These are phyloP conservation scores for Trichophaea hybrida DNA, from an alignment of 2,329 filamentous ascomycete genomes.

Conservation along the genomic window DNA sequence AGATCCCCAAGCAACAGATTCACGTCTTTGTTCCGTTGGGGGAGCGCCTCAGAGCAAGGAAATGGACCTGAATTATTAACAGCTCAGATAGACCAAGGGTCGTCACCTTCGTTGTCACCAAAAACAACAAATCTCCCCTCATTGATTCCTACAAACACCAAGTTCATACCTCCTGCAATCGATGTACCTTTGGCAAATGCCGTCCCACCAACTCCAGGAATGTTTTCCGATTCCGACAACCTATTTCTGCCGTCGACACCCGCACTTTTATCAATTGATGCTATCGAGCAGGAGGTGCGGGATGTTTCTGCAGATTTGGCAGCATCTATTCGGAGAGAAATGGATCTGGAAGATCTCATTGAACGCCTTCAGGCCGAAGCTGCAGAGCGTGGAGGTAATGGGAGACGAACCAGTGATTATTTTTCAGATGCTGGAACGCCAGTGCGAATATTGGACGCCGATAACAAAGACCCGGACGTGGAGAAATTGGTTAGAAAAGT, in stretches of 20 bases:
- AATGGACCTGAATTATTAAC: slow-evolving; percentile 11
- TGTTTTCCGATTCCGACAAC: slow-evolving; percentile 24
- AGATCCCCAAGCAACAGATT: slow-evolving; percentile 21
- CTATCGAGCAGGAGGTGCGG: slow-evolving; percentile 79
- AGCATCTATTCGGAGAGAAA: slow-evolving; percentile 80
- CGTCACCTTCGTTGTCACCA: slow-evolving; percentile 16
- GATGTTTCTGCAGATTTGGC: slow-evolving; percentile 89
- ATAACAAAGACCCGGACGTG: slow-evolving; percentile 50
- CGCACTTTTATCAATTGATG: slow-evolving; percentile 21
- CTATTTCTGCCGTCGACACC: slow-evolving; percentile 26
- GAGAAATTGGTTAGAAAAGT: slow-evolving; percentile 68
- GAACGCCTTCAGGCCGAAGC: slow-evolving; percentile 73
- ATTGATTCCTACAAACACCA: slow-evolving; percentile 9
- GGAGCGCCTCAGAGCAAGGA: slow-evolving; percentile 21
- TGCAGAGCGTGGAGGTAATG: slow-evolving; percentile 39
- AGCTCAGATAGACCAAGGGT: slow-evolving; percentile 13
- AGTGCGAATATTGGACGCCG: slow-evolving; percentile 32
- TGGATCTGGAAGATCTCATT: slow-evolving; percentile 89
- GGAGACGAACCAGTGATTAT: slow-evolving; percentile 83
- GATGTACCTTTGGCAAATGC: slow-evolving; percentile 23
- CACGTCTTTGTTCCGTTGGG: slow-evolving; percentile 23
- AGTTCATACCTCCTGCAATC: slow-evolving; percentile 18
- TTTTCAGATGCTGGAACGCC: slow-evolving; percentile 83
- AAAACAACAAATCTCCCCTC: slow-evolving; percentile 10
- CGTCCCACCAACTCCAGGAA: background rate